Evolutionary conservation across 1,284 basidiomycete genomes (phyloP).

Genomic region (Ceratobasidium sp.): DNA sequence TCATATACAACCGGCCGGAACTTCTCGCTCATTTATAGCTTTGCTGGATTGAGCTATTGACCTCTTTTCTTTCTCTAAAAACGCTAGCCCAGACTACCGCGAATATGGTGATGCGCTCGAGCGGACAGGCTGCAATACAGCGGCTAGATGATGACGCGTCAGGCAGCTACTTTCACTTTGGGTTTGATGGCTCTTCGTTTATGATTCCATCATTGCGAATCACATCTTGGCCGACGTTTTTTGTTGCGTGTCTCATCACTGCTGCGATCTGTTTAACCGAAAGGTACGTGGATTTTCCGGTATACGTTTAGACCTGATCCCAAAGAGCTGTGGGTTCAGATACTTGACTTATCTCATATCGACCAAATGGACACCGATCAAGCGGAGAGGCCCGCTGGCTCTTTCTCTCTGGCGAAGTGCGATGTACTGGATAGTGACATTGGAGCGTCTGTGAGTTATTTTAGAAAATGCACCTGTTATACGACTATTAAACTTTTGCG

Average conservation of each 20-base stretch:
- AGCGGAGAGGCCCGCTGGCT: conserved; percentile 57
- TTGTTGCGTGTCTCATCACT: conserved; percentile 60
- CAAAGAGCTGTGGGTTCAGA: conserved; percentile 51
- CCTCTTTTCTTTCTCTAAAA: neutral
- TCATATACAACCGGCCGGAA: neutral
- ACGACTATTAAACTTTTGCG: neutral
- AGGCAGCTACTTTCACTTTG: conserved; percentile 15
- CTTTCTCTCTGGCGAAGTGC: conserved; percentile 64
- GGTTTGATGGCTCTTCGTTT: conserved; percentile 35
- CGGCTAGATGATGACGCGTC: neutral
- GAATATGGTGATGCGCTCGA: neutral
- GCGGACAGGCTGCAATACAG: neutral
- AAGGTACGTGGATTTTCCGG: conserved; percentile 58
- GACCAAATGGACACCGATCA: conserved; percentile 60
- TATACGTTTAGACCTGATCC: neutral
- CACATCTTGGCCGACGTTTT: conserved; percentile 60
- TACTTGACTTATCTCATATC: conserved; percentile 63
- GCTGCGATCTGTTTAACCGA: conserved; percentile 64
- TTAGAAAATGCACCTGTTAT: neutral
- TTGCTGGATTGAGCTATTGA: neutral
- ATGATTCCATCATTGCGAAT: conserved; percentile 49
- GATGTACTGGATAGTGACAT: conserved; percentile 66
- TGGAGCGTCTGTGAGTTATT: conserved; percentile 67
- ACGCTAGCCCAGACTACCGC: too few species aligned
- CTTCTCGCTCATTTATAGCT: neutral